Evolutionary conservation across 805 yeast genomes (phyloP), one percentile per base, ranked within the genome.

Genomic region (Nakazawaea ishiwadae): DNA sequence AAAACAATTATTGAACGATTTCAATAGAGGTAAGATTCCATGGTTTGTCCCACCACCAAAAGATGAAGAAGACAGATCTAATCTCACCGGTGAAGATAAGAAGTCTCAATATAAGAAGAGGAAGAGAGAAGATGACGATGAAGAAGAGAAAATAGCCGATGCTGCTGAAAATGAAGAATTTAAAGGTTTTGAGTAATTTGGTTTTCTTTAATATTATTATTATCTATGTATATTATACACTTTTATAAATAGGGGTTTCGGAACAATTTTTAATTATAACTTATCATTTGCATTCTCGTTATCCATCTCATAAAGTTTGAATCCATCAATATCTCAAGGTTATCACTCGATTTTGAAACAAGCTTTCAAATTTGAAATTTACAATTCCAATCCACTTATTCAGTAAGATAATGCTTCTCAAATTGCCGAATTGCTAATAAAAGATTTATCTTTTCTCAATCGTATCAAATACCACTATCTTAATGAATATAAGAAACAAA

Each of bases 11-110:
- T 75, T 91, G 60, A 88, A 88, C 53, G 99, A 91, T 62, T 91
- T 91, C 72, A 91, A 89, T 65, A 77, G 99, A 64, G 99, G 99
- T 47, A 87, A 88, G 56, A 91, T 91, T 42, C 99, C 99, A 18
- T 91, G 99, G 99, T 91, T 91, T 60, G 87, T 87, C 24, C 80
- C 93, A 20, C 99, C 99, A 21, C 97, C 98, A 31, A 76, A 81
- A 51, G 85, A 78, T 48, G 73, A 66, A 19, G 81, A 74, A 40
- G 75, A 62, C 18, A 70, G 75, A 59, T 32, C 42, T 15, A 37
- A 42, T 5, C 5, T 29, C 31, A 69, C 69, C 21, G 85, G 80
- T 33, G 81, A 66, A 44, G 82, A 73, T 53, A 73, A 72, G 56
- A 73, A 72, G 59, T 77, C 76, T 2, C 65, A 64, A 35, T 65